Base-by-base conservation (phyloP, 2,329 filamentous ascomycete species). In the Penicillium sp. region DNA sequence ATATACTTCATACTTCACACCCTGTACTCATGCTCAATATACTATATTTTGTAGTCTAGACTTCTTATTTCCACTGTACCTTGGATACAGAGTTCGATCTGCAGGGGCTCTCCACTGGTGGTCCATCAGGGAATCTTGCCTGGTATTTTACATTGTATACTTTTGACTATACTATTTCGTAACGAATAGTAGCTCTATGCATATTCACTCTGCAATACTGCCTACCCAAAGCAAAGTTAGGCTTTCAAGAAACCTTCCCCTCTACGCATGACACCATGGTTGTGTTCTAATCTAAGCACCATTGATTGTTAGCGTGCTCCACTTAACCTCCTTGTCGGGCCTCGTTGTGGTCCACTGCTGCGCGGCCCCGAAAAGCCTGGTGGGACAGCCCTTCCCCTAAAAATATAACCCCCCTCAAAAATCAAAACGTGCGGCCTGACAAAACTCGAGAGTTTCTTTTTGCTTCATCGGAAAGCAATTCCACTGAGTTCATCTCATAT, bases 301-400 rank as follows among this genome's bases (percentile, higher is more conserved):
- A 53, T n/a, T 6, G 22, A 17, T 42, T 12, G n/a, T 53, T 70
- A 69, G 68, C 56, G 65, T 50, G 57, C 68, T 70, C 66, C 68
- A 70, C 68, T 53, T 40, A 35, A 17, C 45, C 61, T 64, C 65
- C 60, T 64, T 53, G 62, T 60, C 59, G 54, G 40, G 49, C 53
- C 51, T 62, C 47, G 45, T 45, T 54, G 47, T 58, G 63, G 60
- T 71, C 69, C 70, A 73, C 70, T 64, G 55, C 63, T 65, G 64
- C 66, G 66, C 65, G 68, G 71, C 64, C 69, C 63, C 58, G 51
- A 53, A 30, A 45, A 55, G 53, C 53, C 38, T 30, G 58, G 64
- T 67, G 65, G 65, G 69, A 71, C 60, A 60, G 56, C 35, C 61
- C 61, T 28, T 42, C 37, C 51, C 22, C 35, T 54, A 38, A 53